Evolutionary conservation across 305 asterid genomes (phyloP), one percentile per base, ranked within the genome.

Genomic region (Rubia peregrina): DNA sequence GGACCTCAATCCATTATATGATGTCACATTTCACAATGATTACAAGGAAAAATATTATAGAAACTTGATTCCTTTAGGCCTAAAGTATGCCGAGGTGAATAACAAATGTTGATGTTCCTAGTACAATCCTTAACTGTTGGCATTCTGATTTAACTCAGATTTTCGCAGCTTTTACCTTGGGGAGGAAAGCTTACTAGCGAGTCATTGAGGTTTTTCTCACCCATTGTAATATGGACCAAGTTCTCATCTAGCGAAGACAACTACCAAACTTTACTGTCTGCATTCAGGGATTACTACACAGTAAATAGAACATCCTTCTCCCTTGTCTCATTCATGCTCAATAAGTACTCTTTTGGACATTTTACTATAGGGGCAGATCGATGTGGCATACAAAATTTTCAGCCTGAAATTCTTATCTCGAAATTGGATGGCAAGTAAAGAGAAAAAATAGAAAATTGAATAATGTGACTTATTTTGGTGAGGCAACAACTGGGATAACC

Each of bases 151-250:
- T 86, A 78, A 85, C 89, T 83, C 84, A 82, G 83, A 80, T 79
- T 83, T 84, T 83, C 88, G 96, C 97, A 92, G 97, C 95, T 90
- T 80, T 88, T 93, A 70, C 98, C 98, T n/a, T 88, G 98, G 98
- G 98, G 98, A 71, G 98, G 97, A 74, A 93, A 88, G 85, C 79
- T 93, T 70, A 93, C 96, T 17, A 55, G 89, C 7, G 98, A 93
- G 70, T 93, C 98, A 11, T 70, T 93, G 79, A 87, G 79, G 55
- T 93, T 90, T 75, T 93, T 93, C 85, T 93, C 98, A 33, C 98
- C 97, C 11, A 84, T 90, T 64, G 92, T 90, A 69, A 78, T 90
- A 79, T 93, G 97, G 97, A 83, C 95, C 72, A 89, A 82, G 84
- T 93, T 88, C 76, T 73, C 93, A 75, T 75, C 95, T 16, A 75